Base-by-base conservation (phyloP, 495 filamentous ascomycete species). In the Extremus antarcticus region DNA sequence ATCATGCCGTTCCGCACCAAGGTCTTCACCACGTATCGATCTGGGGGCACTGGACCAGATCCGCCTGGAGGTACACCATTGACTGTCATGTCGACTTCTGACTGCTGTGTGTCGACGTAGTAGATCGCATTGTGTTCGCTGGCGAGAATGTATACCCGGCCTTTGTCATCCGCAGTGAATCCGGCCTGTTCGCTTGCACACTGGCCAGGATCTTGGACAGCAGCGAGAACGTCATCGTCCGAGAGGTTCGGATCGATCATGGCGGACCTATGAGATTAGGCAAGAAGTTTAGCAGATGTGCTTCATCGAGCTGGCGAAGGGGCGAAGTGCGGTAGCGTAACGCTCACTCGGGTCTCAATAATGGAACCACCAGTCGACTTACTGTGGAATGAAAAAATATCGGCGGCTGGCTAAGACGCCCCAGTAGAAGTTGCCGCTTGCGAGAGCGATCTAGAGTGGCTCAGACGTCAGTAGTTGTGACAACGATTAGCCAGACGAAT, bases 121-220 rank as follows among this genome's bases (percentile, higher is more conserved):
- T 61, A 62, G 25, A 66, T 64, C 3, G 64, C 61, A 47, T 66
- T 66, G 19, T 66, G 64, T 56, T 66, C 64, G 50, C 52, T 59
- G 7, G 61, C 58, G 9, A 52, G 38, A 17, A 66, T 54, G 50
- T 66, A 64, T 22, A 66, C 56, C 16, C 61, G 20, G 1, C 64
- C 64, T 16, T 58, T 47, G 41, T 62, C 53, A 47, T 66, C 64
- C 1, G 64, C 64, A 10, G 64, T 66, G 32, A 66, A 57, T 3
- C 64, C 64, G 1, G 61, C 64, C 46, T 63, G 64, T 41, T 66
- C 61, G 22, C 46, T 62, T 0, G 55, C 64, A 13, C 57, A 48
- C 43, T 66, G 64, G 1, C 58, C 54, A 2, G 58, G 58, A 39
- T 57, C 45, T 43, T 57, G 53, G 25, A 66, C 64, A 0, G 55